Conservation (phyloP, 371 early-diverging fungal species). For the Mortierella sp. region DNA sequence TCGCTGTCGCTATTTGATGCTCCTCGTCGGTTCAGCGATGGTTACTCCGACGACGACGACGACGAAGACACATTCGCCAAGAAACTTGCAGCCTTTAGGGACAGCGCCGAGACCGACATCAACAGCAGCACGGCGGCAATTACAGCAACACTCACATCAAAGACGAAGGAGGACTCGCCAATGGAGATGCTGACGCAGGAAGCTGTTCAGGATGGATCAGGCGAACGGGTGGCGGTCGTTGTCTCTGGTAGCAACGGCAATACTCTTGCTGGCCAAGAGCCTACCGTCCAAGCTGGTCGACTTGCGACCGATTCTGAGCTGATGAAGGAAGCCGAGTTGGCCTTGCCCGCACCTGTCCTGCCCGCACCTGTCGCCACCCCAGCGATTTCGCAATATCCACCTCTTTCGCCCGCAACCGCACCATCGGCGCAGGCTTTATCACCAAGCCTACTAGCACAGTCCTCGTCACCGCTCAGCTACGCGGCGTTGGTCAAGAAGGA, state of each 20-base stretch:
- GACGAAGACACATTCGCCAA: constrained; percentile 7
- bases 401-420: constrained; percentile 3
- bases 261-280: constrained; percentile 50
- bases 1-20: constrained; percentile 35
- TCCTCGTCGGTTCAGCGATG: constrained; percentile 22
- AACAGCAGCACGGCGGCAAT: background rate
- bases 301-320: background rate
- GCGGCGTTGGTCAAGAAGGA: constrained; percentile 39
- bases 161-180: background rate
- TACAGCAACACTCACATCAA: background rate
- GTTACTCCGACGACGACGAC: constrained; percentile 18
- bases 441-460: background rate
- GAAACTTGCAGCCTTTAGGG: background rate
- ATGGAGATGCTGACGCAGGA: constrained; percentile 43
- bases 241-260: constrained; percentile 27
- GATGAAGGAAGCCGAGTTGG: background rate
- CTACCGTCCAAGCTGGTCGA: background rate
- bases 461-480: constrained; percentile 18
- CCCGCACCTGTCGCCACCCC: constrained; percentile 11
- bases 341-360: constrained; percentile 3
- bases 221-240: constrained; percentile 31
- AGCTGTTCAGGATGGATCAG: constrained; percentile 24
- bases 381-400: constrained; percentile 14
- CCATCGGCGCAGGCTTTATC: constrained; percentile 6
- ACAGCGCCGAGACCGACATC: background rate